These are phyloP conservation scores for Plectosphaerella sp. DNA, from an alignment of 2,329 filamentous ascomycete genomes.

Conservation along the genomic window DNA sequence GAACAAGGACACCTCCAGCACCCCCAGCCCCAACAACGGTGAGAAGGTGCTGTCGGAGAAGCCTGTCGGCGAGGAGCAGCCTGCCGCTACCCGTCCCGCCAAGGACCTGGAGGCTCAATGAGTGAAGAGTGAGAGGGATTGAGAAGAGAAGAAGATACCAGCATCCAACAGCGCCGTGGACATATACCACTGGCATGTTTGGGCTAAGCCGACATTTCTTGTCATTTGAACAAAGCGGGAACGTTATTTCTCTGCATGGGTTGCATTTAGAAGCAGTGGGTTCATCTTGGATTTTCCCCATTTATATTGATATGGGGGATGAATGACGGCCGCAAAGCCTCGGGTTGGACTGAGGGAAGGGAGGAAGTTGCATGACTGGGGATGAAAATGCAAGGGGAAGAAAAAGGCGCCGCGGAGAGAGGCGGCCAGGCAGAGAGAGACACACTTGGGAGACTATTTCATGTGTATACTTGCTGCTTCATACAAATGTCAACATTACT, in stretches of 20 bases:
- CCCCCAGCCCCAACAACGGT: slow-evolving; percentile 9
- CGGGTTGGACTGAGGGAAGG: neutral
- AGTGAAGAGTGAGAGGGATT: neutral
- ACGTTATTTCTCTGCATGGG: neutral
- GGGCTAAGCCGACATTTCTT: neutral
- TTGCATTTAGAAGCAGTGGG: neutral
- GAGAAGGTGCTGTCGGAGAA: slow-evolving; percentile 13
- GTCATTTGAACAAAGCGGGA: neutral
- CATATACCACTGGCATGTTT: neutral
- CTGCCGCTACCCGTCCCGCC: neutral
- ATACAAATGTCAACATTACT: neutral
- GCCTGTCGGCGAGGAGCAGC: neutral
- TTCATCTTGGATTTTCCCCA: neutral
- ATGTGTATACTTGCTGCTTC: neutral
- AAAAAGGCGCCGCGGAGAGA: neutral
- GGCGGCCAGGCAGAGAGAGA: neutral
- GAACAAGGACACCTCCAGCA: neutral
- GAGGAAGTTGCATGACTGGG: neutral
- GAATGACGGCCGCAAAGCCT: neutral
- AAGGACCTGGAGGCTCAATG: slow-evolving; percentile 1
- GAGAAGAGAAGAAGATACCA: slow-evolving; percentile 1
- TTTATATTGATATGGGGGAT: neutral
- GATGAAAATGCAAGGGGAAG: neutral
- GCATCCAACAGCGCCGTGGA: neutral
- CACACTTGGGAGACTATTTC: neutral